Percentiles rank a stretch among this genome's conserved stretches.
Conservation (phyloP, 331 rosid species). For the Ulmus americana region DNA sequence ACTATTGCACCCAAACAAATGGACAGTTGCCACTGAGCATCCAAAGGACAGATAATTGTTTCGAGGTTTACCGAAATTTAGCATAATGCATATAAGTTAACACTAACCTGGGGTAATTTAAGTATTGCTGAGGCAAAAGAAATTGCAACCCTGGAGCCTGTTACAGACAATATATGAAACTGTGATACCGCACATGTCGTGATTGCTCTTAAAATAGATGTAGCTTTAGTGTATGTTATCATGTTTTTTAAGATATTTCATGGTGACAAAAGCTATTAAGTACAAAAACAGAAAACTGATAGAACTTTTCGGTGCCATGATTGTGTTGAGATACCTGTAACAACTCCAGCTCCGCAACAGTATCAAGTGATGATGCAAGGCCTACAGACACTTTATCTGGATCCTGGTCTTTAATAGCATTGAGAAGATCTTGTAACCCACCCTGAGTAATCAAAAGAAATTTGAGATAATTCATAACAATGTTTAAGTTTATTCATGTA, state of each 20-base stretch:
- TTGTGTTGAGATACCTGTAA: constrained; percentile 53
- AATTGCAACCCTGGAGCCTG: constrained; percentile 95
- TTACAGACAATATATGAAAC: constrained; percentile 27
- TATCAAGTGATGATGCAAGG: constrained; percentile 74
- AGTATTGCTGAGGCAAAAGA: constrained; percentile 65
- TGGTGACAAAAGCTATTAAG: background rate
- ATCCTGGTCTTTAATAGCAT: constrained; percentile 62
- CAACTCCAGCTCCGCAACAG: constrained; percentile 75
- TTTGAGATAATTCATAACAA: constrained; percentile 18
- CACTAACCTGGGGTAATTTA: constrained; percentile 73
- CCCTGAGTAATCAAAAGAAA: constrained; percentile 47
- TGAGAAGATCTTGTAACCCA: constrained; percentile 70
- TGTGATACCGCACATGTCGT: constrained; percentile 23
- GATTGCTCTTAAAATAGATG: constrained; percentile 1
- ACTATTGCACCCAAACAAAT: background rate
- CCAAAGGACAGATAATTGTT: background rate
- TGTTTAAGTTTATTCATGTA: constrained; percentile 1
- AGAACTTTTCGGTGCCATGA: background rate
- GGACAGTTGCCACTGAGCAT: no score
- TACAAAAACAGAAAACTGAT: background rate
- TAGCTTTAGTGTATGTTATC: background rate
- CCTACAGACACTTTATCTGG: constrained; percentile 73
- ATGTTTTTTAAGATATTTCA: background rate
- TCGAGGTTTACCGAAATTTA: background rate
- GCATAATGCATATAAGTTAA: background rate